Evolutionary conservation across 2,329 filamentous ascomycete species (phyloP), one percentile per base, ranked within the genome.

Genomic region (Colletotrichum agaves): DNA sequence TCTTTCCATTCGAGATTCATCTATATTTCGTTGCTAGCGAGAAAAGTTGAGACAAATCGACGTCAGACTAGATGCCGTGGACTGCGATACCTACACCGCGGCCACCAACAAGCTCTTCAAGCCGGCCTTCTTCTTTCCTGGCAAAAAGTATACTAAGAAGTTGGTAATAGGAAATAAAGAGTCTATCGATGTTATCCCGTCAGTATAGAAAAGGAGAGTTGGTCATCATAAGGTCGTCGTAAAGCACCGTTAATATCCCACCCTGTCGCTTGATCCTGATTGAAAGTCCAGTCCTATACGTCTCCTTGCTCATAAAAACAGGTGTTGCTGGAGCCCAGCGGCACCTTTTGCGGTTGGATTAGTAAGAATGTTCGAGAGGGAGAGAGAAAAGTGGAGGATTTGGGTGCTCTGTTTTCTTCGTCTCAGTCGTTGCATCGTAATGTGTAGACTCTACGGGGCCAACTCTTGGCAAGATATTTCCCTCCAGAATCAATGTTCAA

Each of bases 191-290:
- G 35, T 41, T 60, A n/a, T 46, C 58, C 46, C 23, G 7, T 60
- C 61, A 39, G 61, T 55, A 67, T 68, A 55, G 37, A 50, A 35
- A n/a, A n/a, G n/a, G n/a, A n/a, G n/a, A n/a, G n/a, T 47, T 55
- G 17, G 55, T 66, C 65, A 23, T 68, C 37, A 68, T 66, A 53
- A 52, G 47, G 55, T 55, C 62, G 33, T 68, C 61, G 55, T 44
- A 52, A 13, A 67, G 15, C 12, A 47, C 12, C 4, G 35, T 8
- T 31, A 33, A 37, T 4, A 17, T 15, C 50, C 44, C 35, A 43
- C n/a, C 50, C 49, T 23, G 41, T 37, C 31, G n/a, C 15, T 44
- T 53, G 33, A 49, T 17, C 62, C 53, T 60, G 61, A 55, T 39
- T 12, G 47, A 17, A 23, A 33, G n/a, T 50, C 46, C 55, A 65